Conservation (phyloP, 352 stramenopile species). For the Phytophthora podocarpi region DNA sequence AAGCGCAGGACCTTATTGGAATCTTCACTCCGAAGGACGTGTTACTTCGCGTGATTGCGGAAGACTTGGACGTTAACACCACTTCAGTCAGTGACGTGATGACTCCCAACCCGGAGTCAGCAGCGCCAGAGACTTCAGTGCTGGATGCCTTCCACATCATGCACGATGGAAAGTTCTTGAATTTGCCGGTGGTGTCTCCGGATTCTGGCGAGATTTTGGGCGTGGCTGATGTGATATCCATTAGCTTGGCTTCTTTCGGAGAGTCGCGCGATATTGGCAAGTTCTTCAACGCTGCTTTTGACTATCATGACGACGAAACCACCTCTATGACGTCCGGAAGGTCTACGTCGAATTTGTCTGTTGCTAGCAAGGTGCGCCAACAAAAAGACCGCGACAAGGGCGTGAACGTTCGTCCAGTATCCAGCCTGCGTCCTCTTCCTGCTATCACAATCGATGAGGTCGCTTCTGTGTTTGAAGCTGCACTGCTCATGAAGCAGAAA, state of each 20-base stretch:
- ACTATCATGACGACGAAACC: conserved; percentile 63
- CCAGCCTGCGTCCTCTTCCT: conserved; percentile 75
- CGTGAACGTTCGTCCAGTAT: conserved; percentile 79
- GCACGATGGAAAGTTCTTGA: conserved; percentile 98
- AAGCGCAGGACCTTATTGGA: conserved; percentile 85
- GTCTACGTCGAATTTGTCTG: conserved; percentile 62
- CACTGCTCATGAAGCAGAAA: conserved; percentile 92
- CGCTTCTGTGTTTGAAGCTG: conserved; percentile 89
- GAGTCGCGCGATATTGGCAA: conserved; percentile 78
- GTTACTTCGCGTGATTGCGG: conserved; percentile 94
- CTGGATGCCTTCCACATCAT: conserved; percentile 98
- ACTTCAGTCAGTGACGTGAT: conserved; percentile 94
- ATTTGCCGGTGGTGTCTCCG: conserved; percentile 93
- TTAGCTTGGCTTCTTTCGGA: conserved; percentile 78
- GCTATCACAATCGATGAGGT: conserved; percentile 78
- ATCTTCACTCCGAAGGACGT: conserved; percentile 99
- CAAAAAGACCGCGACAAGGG: conserved; percentile 82
- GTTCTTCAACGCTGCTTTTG: conserved; percentile 81
- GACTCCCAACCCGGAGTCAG: conserved; percentile 96
- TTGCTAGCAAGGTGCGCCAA: conserved; percentile 68
- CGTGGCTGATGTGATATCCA: conserved; percentile 82
- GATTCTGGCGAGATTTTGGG: conserved; percentile 77
- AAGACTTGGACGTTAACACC: conserved; percentile 83
- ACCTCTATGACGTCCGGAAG: conserved; percentile 61
- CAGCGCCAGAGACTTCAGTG: conserved; percentile 93